Evolutionary conservation across 192 early-diverging fungal species (phyloP).

Genomic region (Pilobolus umbonatus): DNA sequence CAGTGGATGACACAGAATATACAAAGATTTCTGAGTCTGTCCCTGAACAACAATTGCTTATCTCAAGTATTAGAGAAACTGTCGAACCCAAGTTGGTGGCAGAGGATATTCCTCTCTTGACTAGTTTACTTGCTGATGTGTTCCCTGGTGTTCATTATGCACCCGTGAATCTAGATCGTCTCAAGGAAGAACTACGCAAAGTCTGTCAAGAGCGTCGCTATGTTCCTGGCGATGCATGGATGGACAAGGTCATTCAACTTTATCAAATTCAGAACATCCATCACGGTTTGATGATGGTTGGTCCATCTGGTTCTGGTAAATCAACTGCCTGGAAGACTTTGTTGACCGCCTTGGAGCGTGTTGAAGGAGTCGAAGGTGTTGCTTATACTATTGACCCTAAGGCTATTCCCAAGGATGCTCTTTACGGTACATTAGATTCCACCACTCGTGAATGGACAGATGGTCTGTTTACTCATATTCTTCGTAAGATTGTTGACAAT

Average conservation of each 20-base stretch:
- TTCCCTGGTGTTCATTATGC: slow-evolving; percentile 89
- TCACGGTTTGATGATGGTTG: slow-evolving; percentile 99
- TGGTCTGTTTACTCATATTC: slow-evolving; percentile 94
- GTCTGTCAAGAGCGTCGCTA: slow-evolving; percentile 74
- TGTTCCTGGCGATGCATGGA: slow-evolving; percentile 76
- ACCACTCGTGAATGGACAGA: slow-evolving; percentile 99
- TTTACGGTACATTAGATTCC: slow-evolving; percentile 94
- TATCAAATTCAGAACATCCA: slow-evolving; percentile 98
- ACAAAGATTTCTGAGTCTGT: slow-evolving; percentile 55
- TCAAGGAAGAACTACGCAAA: slow-evolving; percentile 67
- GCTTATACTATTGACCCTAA: slow-evolving; percentile 98
- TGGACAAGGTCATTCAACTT: slow-evolving; percentile 97
- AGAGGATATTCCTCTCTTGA: slow-evolving; percentile 86
- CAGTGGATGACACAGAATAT: slow-evolving; percentile 36
- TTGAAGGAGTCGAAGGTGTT: slow-evolving; percentile 89
- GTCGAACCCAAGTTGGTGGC: slow-evolving; percentile 98
- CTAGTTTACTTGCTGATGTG: slow-evolving; percentile 83
- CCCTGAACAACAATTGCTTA: slow-evolving; percentile 89
- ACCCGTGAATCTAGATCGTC: slow-evolving; percentile 70
- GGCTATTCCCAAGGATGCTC: slow-evolving; percentile 91
- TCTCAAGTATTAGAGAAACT: slow-evolving; percentile 93
- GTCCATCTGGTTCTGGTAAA: slow-evolving; percentile 96
- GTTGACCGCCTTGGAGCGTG: slow-evolving; percentile 79
- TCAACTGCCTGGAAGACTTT: slow-evolving; percentile 91
- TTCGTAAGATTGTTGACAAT: slow-evolving; percentile 97